Percentiles rank a stretch among this genome's conserved stretches.
phyloP scores from a whole-genome alignment of 305 asterid species.

The Striga hermonthica region DNA sequence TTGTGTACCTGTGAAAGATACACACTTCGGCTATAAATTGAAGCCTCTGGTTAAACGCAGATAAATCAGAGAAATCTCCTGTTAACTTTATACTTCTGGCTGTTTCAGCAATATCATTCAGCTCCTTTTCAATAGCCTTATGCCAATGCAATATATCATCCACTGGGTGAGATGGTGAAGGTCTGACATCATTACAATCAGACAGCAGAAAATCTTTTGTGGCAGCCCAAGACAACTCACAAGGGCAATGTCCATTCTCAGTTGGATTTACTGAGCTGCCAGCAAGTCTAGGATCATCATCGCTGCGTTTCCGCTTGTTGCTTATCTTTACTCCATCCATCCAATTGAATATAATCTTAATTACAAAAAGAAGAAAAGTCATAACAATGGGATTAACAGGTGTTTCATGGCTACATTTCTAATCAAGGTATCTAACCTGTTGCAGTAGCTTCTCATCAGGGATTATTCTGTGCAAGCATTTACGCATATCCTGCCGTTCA shows the following conservation, averaged over 20 bases:
- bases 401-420: constrained; percentile 22
- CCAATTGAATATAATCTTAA: constrained; percentile 91
- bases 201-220: constrained; percentile 39
- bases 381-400: constrained; percentile 29
- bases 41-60: constrained; percentile 72
- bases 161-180: constrained; percentile 51
- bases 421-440: constrained; percentile 56
- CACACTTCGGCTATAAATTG: constrained; percentile 99
- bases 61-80: constrained; percentile 84
- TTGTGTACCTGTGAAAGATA: constrained; percentile 80
- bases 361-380: constrained; percentile 33
- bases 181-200: constrained; percentile 39
- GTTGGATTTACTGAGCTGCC: constrained; percentile 33
- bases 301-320: constrained; percentile 77
- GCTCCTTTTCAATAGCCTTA: constrained; percentile 83
- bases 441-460: constrained; percentile 88
- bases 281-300: constrained; percentile 44
- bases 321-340: constrained; percentile 76
- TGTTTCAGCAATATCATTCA: constrained; percentile 83
- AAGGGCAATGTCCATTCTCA: constrained; percentile 47
- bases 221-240: constrained; percentile 47
- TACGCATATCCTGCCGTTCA: constrained; percentile 85
- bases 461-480: constrained; percentile 76
- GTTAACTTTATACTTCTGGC: constrained; percentile 72
- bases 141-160: constrained; percentile 97